These are phyloP conservation scores for Pleoardoris graminearum DNA, from an alignment of 2,329 filamentous ascomycete species.

Conservation along the genomic window DNA sequence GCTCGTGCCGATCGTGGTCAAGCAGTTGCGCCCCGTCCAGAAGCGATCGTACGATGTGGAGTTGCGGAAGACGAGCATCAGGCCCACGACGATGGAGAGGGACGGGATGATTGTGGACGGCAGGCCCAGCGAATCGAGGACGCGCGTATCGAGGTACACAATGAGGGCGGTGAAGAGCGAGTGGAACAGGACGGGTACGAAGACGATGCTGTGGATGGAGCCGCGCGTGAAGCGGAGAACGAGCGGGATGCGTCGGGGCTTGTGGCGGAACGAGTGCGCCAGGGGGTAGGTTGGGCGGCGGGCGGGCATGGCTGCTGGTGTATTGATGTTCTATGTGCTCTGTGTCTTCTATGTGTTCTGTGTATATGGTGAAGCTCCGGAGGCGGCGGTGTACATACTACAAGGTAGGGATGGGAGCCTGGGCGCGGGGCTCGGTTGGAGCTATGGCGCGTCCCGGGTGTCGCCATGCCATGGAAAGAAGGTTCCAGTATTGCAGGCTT, in stretches of 20 bases:
- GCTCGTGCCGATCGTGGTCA: slow-evolving; percentile 60
- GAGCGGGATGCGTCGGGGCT: slow-evolving; percentile 62
- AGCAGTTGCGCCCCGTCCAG: slow-evolving; percentile 63
- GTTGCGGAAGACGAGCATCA: slow-evolving; percentile 70
- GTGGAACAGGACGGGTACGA: slow-evolving; percentile 61
- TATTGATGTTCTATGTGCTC: neutral
- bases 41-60: slow-evolving; percentile 67
- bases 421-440: slow-evolving; percentile 4
- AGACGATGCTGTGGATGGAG: slow-evolving; percentile 62
- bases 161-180: slow-evolving; percentile 61
- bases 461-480: neutral
- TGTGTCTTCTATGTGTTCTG: neutral
- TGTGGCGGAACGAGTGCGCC: slow-evolving; percentile 50
- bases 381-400: neutral
- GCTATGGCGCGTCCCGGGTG: neutral
- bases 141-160: slow-evolving; percentile 60
- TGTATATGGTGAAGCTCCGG: too few species aligned
- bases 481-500: neutral
- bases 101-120: slow-evolving; percentile 65
- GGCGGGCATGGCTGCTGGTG: neutral
- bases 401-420: neutral
- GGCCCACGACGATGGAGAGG: slow-evolving; percentile 66
- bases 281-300: slow-evolving; percentile 51
- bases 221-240: slow-evolving; percentile 68
- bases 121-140: slow-evolving; percentile 56